Evolutionary conservation across 2,329 filamentous ascomycete species (phyloP).

Genomic region (Botrytis sinoallii): DNA sequence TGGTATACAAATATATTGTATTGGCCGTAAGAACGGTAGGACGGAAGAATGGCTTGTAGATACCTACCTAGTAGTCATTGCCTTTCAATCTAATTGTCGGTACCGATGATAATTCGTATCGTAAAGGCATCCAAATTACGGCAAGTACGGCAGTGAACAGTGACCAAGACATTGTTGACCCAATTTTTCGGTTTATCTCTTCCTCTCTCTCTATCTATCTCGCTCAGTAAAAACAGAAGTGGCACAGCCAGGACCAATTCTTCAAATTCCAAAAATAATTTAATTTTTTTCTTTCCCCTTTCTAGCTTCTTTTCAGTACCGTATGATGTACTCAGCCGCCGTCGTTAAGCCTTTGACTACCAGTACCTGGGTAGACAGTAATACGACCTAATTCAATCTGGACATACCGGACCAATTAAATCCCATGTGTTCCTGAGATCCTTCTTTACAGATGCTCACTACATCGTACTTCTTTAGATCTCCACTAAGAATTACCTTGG

Average conservation of each 20-base stretch:
- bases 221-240: neutral
- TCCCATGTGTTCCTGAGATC: neutral
- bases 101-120: neutral
- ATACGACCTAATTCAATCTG: neutral
- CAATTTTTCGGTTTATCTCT: neutral
- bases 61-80: no score
- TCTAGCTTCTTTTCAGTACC: neutral
- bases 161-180: conserved; percentile 3
- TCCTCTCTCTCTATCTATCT: neutral
- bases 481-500: neutral
- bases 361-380: neutral
- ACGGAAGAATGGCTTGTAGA: neutral
- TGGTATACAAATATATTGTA: neutral
- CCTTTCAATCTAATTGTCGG: neutral
- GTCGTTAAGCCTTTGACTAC: neutral
- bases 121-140: conserved; percentile 6
- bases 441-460: neutral
- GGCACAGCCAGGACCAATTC: neutral
- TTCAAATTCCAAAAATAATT: neutral
- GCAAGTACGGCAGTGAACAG: neutral
- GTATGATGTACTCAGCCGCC: conserved; percentile 11
- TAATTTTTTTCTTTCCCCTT: neutral
- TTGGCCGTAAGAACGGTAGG: neutral
- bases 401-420: conserved; percentile 3
- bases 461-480: conserved; percentile 5